Evolutionary conservation across 2,329 filamentous ascomycete species (phyloP).

Genomic region (Dryadomyces quercus-mongolicae): DNA sequence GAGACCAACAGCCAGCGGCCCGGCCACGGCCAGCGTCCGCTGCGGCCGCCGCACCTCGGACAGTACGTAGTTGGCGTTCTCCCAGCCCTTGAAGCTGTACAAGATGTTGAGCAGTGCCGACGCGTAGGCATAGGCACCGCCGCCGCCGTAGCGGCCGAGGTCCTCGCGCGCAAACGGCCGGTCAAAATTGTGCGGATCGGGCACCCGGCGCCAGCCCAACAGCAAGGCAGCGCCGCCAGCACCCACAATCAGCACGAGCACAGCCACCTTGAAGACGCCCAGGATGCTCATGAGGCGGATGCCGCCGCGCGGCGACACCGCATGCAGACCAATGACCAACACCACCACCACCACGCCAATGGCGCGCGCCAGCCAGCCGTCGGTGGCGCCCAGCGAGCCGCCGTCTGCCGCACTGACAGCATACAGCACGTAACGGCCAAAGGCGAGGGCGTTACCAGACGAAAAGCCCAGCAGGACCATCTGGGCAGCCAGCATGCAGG

Average conservation of each 20-base stretch:
- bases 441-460: slow-evolving; percentile 36
- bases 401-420: slow-evolving; percentile 10
- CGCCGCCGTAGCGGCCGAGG: slow-evolving; percentile 1
- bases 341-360: slow-evolving; percentile 34
- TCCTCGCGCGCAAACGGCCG: slow-evolving; percentile 1
- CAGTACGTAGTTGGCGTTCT: slow-evolving; percentile 41
- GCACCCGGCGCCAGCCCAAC: slow-evolving; percentile 8
- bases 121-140: slow-evolving; percentile 23
- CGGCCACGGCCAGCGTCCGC: slow-evolving; percentile 42
- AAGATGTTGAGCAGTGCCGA: slow-evolving; percentile 44
- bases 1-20: slow-evolving; percentile 38
- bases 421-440: slow-evolving; percentile 38
- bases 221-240: slow-evolving; percentile 26
- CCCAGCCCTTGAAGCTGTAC: slow-evolving; percentile 41
- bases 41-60: slow-evolving; percentile 43
- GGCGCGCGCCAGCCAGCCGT: slow-evolving; percentile 35
- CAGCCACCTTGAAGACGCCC: slow-evolving; percentile 34
- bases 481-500: slow-evolving; percentile 38
- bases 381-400: slow-evolving; percentile 22
- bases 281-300: slow-evolving; percentile 34
- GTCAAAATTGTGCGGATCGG: slow-evolving; percentile 6
- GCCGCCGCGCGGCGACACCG: slow-evolving; percentile 30
- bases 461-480: slow-evolving; percentile 36
- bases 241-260: slow-evolving; percentile 32
- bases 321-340: slow-evolving; percentile 31